Evolutionary conservation across 1,284 basidiomycete genomes (phyloP), one percentile per base, ranked within the genome.

Genomic region (Coriolopsis trogii): DNA sequence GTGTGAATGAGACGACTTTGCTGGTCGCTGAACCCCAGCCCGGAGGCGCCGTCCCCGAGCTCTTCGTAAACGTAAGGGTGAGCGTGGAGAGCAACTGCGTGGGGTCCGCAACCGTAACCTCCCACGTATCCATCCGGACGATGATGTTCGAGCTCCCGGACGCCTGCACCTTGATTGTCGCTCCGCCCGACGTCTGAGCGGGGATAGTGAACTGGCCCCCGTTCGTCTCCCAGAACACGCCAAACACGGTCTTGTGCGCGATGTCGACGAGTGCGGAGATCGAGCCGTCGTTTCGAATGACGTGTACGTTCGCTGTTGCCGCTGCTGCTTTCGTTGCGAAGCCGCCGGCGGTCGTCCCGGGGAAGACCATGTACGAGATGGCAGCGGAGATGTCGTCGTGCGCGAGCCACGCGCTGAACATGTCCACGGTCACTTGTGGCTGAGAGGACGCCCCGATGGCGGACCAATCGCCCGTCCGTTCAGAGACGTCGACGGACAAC

Each of bases 351-450:
- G 63, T 56, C 12, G 73, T 73, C 1, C 76, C 80, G 33, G 85
- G 85, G 67, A 78, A 84, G 43, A 77, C 71, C 18, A 75, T 71
- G 63, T 87, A 89, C 4, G 79, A 72, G 24, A 79, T 65, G 3
- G 51, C 39, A 21, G 48, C 45, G 18, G 54, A 57, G 18, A 70
- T 59, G 40, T 70, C 55, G 37, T 63, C 56, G 61, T 85, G 84
- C 20, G 75, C 64, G 25, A 86, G 70, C 75, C 77, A 85, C 1
- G 85, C 84, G 2, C 79, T 68, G 68, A 87, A 89, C 24, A 88
- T 68, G 61, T 84, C 76, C 31, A 82, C 78, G 0, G 77, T 80
- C 21, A 70, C 64, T 1, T 77, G 72, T 5, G 81, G 79, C 46
- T 77, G 73, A 0, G 70, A 71, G 4, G 83, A 84, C 2, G 78